Conservation (phyloP, 169 alveolate genomes). For the Plasmodium knowlesi region DNA sequence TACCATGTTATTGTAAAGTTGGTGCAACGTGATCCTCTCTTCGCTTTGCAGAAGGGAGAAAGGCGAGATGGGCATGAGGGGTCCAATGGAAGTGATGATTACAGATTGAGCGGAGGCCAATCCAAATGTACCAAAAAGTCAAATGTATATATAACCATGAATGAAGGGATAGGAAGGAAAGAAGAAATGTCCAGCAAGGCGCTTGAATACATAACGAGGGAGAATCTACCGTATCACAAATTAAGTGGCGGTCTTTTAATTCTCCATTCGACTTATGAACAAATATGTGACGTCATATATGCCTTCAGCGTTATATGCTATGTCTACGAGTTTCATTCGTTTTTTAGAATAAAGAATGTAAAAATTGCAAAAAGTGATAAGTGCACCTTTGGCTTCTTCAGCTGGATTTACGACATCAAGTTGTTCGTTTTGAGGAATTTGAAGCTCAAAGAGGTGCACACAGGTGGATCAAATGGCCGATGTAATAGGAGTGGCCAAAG, state of each 20-base stretch:
- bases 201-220: not conserved
- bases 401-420: conserved; percentile 43
- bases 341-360: conserved; percentile 34
- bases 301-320: conserved; percentile 53
- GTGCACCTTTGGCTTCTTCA: conserved; percentile 24
- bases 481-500: not conserved
- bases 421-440: conserved; percentile 1
- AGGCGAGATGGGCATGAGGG: not conserved
- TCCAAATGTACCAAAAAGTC: not conserved
- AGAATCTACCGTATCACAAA: conserved; percentile 7
- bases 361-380: conserved; percentile 39
- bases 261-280: conserved; percentile 41
- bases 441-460: not conserved
- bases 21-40: conserved; percentile 20
- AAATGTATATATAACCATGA: not conserved
- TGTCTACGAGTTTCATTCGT: conserved; percentile 31
- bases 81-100: not conserved
- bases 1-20: conserved; percentile 42
- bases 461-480: not conserved
- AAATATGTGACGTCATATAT: conserved; percentile 34
- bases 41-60: conserved; percentile 2
- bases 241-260: conserved; percentile 26
- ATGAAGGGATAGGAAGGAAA: not conserved
- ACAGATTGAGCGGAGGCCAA: not conserved
- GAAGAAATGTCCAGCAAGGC: not conserved